Base-by-base conservation (phyloP, 129 eudicot genomes). In the Pseudognaphalium luteoalbum region DNA sequence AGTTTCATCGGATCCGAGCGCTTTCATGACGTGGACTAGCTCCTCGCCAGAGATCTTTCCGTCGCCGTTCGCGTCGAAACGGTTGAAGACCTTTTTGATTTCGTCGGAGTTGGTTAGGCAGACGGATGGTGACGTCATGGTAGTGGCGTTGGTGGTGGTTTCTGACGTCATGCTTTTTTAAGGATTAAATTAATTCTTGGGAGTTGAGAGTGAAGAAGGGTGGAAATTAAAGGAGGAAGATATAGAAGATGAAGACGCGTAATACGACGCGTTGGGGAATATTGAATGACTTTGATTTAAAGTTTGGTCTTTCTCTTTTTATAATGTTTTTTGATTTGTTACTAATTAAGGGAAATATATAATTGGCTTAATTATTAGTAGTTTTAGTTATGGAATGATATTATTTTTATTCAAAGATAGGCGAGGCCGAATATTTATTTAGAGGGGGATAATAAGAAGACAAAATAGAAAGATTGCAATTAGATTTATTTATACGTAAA, bases 41-140 rank as follows among this genome's bases (percentile, higher is more conserved):
- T 93, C 97, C 0, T 35, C 60, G 0, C 68, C 47, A 21, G 97
- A 87, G 89, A 93, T 91, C 79, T 75, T 83, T 71, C 96, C 96
- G 84, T 93, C 98, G 80, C 87, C 88, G 82, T 90, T 88, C 56
- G 83, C 15, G 81, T 90, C 96, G 80, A 90, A 92, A 1, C 90
- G 90, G 76, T 70, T 68, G 87, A 92, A 92, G 28, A 88, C 90
- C 57, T 83, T 88, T 37, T 81, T 61, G 52, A 92, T 73, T 64
- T 89, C 94, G 47, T 73, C 80, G 58, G 15, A 50, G 85, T 87
- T 75, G 20, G 86, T 86, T 59, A 92, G 80, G 83, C 39, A 72
- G 1, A 82, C 14, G 2, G 92, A 78, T 4, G 81, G 52, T 28
- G 62, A 57, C 12, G 54, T 14, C 54, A 47, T 47, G 14, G 14